These are phyloP conservation scores for Bolboschoenoplectus hybrid DNA, from an alignment of 202 grass and related monocot species.

Conservation along the genomic window DNA sequence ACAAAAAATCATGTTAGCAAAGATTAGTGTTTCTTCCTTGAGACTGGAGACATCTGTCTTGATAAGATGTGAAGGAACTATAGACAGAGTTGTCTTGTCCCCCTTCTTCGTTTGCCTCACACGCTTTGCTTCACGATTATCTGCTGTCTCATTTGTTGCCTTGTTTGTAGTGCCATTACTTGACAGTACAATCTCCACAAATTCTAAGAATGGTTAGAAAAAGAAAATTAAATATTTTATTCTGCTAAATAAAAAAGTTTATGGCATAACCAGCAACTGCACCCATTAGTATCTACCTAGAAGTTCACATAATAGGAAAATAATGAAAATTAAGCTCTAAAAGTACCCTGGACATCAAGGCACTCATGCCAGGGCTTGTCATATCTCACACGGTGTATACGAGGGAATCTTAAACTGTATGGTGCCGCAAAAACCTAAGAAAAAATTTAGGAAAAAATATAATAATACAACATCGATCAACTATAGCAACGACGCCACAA, in stretches of 20 bases:
- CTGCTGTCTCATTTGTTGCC: slow-evolving; percentile 47
- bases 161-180: slow-evolving; percentile 75
- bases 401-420: slow-evolving; percentile 90
- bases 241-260: neutral
- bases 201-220: slow-evolving; percentile 61
- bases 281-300: neutral
- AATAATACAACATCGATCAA: slow-evolving; percentile 33
- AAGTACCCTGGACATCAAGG: slow-evolving; percentile 87
- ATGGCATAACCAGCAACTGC: slow-evolving; percentile 8
- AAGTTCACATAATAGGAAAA: slow-evolving; percentile 19
- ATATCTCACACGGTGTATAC: slow-evolving; percentile 81
- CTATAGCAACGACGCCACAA: neutral
- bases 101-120: slow-evolving; percentile 59
- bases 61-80: slow-evolving; percentile 85
- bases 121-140: slow-evolving; percentile 55
- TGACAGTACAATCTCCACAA: slow-evolving; percentile 82
- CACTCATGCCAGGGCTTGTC: slow-evolving; percentile 98
- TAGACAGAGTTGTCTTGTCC: slow-evolving; percentile 61
- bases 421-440: slow-evolving; percentile 83
- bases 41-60: slow-evolving; percentile 82
- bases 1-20: slow-evolving; percentile 90
- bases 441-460: slow-evolving; percentile 45
- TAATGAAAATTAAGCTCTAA: slow-evolving; percentile 37
- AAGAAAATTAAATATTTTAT: slow-evolving; percentile 35
- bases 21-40: slow-evolving; percentile 77